Conservation (phyloP, 257 asterid genomes). For the Anisodus tanguticus region DNA sequence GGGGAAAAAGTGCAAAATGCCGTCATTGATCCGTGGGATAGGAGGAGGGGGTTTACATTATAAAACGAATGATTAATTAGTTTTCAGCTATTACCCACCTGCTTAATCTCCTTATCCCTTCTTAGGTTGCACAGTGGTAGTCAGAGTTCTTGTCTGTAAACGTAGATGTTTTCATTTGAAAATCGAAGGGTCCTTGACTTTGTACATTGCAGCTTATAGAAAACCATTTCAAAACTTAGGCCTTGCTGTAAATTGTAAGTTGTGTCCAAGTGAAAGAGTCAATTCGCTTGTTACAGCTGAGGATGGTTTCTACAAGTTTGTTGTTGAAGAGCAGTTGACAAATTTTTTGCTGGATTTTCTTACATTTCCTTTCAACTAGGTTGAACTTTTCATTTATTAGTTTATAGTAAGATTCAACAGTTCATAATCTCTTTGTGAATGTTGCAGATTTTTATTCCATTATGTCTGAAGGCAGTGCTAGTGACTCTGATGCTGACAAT, state of each 20-base stretch:
- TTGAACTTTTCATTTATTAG: background rate
- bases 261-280: slow-evolving; percentile 8
- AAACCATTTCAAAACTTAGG: slow-evolving; percentile 10
- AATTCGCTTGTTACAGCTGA: background rate
- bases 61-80: background rate
- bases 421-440: slow-evolving; percentile 1
- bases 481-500: slow-evolving; percentile 92
- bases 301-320: background rate
- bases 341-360: background rate
- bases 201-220: background rate
- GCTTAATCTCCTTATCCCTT: background rate
- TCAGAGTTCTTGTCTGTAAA: background rate
- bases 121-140: background rate
- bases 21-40: background rate
- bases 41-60: background rate
- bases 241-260: background rate
- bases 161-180: slow-evolving; percentile 3
- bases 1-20: background rate
- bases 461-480: slow-evolving; percentile 92
- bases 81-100: background rate
- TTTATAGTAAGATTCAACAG: background rate
- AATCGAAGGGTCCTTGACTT: background rate
- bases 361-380: slow-evolving; percentile 17
- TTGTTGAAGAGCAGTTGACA: background rate
- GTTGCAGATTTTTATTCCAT: slow-evolving; percentile 91